Evolutionary conservation across 495 filamentous ascomycete genomes (phyloP), one percentile per base, ranked within the genome.

Genomic region (Penicillium robsamsonii): DNA sequence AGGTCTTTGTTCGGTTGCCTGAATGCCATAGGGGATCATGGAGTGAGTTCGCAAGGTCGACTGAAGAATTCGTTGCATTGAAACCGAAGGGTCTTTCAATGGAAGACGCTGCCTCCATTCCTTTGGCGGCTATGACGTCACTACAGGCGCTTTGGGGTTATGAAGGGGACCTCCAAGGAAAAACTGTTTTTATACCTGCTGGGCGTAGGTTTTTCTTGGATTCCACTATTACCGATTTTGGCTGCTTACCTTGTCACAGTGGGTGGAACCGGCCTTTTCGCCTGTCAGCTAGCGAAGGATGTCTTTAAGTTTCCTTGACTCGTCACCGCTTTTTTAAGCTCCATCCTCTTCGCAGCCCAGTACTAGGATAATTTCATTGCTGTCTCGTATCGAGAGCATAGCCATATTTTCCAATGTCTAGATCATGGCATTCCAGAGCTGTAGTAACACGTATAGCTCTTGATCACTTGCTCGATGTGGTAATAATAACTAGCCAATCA

Each of bases 171-270:
- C 57, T 76, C 18, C 67, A 72, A 25, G 81, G 80, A 7, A 85
- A 84, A 69, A 83, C 79, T 13, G 79, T 82, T 4, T 80, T 80
- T 56, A 67, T 84, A 8, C 71, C 81, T 11, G 81, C 66, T 18
- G 81, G 75, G 5, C 57, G 68, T 69, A 67, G 22, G 63, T 46
- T 27, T 24, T 12, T 24, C 29, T 24, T 15, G 4, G 3, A 41
- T 18, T 9, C 8, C 15, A 41, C 43, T 38, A n/a, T 18, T 6
- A 38, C 46, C 2, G 0, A 13, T n/a, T n/a, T 15, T 15, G 44
- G 22, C 24, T 11, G 5, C 27, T 42, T 8, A 45, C 43, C 22
- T 22, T 45, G n/a, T 38, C 27, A 35, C 33, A 68, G 71, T 84
- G 46, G 73, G 79, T 55, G 76, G 72, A 5, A 79, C 72, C 0